Evolutionary conservation across 805 yeast genomes (phyloP).

Genomic region (Teunomyces aglyptinius): DNA sequence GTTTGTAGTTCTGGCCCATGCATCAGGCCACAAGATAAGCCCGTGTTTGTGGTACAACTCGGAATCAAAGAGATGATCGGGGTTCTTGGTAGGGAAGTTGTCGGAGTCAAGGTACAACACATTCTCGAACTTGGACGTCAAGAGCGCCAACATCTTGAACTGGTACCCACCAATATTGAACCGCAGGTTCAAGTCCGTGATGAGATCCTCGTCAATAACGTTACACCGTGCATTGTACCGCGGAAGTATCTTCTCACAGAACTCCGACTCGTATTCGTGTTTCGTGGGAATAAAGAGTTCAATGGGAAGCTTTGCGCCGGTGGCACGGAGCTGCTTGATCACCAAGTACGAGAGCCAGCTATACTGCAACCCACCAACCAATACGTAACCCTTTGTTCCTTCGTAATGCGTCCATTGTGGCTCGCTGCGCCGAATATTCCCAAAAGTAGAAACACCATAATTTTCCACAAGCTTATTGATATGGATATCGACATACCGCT

Average conservation of each 20-base stretch:
- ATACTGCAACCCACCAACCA: conserved; percentile 54
- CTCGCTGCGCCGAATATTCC: conserved; percentile 27
- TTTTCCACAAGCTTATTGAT: conserved; percentile 27
- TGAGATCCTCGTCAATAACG: conserved; percentile 33
- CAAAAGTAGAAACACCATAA: conserved; percentile 32
- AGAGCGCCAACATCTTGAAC: conserved; percentile 54
- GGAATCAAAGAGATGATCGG: conserved; percentile 47
- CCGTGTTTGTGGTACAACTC: conserved; percentile 46
- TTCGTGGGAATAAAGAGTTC: conserved; percentile 48
- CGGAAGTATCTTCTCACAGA: conserved; percentile 47
- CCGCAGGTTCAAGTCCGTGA: conserved; percentile 10
- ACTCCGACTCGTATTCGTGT: conserved; percentile 44
- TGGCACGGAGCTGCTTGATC: conserved; percentile 44
- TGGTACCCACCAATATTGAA: conserved; percentile 46
- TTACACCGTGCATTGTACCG: conserved; percentile 46
- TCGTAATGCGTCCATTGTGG: conserved; percentile 40
- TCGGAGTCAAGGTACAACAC: conserved; percentile 52
- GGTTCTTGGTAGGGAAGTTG: conserved; percentile 42
- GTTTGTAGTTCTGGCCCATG: conserved; percentile 66
- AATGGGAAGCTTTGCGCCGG: conserved; percentile 48
- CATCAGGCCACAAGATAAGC: conserved; percentile 65
- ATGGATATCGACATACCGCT: conserved; percentile 28
- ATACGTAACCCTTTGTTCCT: conserved; percentile 40
- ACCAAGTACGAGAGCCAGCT: conserved; percentile 51
- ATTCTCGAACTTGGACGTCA: conserved; percentile 56